Evolutionary conservation across 768 basidiomycete genomes (phyloP).

Genomic region (Suillus luteus): DNA sequence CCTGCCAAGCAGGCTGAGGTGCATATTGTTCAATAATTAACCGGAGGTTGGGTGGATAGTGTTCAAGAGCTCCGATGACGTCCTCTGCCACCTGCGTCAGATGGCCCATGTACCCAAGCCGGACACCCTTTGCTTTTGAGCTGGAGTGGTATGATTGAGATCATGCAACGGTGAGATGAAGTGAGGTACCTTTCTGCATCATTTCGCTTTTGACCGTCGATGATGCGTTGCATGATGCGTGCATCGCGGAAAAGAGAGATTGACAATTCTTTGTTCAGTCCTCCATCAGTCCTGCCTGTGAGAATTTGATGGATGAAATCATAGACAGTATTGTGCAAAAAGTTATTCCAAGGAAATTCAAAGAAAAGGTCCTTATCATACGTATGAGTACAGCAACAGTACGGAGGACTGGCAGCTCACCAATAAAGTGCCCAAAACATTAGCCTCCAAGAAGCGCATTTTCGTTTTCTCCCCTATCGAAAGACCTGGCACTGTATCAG

Average conservation of each 20-base stretch:
- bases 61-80: conserved; percentile 84
- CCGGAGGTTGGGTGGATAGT: conserved; percentile 81
- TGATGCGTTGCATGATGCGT: conserved; percentile 77
- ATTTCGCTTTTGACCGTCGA: conserved; percentile 82
- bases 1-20: conserved; percentile 83
- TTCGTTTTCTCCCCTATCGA: conserved; percentile 83
- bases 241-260: conserved; percentile 87
- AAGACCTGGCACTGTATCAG: conserved; percentile 40
- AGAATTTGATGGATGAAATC: conserved; percentile 95
- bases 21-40: conserved; percentile 63
- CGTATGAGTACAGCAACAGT: conserved; percentile 10
- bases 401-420: conserved; percentile 45
- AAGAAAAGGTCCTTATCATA: conserved; percentile 84
- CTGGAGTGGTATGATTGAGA: conserved; percentile 37
- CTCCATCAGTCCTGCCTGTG: conserved; percentile 81
- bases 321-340: conserved; percentile 94
- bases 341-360: conserved; percentile 96
- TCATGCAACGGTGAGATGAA: conserved; percentile 9
- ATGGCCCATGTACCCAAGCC: conserved; percentile 97
- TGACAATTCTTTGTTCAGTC: conserved; percentile 82
- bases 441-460: conserved; percentile 69
- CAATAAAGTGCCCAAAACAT: conserved; percentile 74
- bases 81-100: conserved; percentile 94
- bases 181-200: conserved; percentile 67
- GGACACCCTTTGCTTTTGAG: conserved; percentile 71